Base-by-base conservation (phyloP, 2,329 filamentous ascomycete genomes). In the Ophiocordyceps sinensis region DNA sequence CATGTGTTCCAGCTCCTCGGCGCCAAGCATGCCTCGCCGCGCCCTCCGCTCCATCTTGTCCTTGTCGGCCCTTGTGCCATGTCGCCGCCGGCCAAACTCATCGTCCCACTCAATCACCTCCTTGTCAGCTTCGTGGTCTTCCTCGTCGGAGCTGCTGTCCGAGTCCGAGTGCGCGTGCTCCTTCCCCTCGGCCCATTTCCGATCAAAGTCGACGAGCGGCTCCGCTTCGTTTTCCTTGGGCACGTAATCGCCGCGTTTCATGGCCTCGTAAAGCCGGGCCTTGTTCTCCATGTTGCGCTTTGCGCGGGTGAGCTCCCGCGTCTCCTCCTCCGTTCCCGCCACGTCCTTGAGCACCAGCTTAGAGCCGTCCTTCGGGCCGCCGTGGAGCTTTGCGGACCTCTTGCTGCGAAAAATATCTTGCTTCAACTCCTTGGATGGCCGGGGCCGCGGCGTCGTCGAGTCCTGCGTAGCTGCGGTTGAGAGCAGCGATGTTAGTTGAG, bases 171-270 rank as follows among this genome's bases (percentile, higher is more conserved):
- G 3, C 7, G 12, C 2, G 19, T 21, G 21, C 15, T 29, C 28
- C 6, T 17, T 13, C 11, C 17, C 65, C 55, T 94, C 85, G 0
- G 82, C 86, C 88, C 91, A 96, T 64, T 96, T 98, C 45, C 82
- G 73, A 61, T 96, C 91, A 60, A 98, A 98, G 63, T 98, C 89
- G 3, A 98, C 82, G 23, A 94, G 73, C 21, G 75, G 71, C 50
- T 79, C 75, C 35, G 75, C 66, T 50, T 75, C 67, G 54, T 80
- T 74, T 49, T 83, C 74, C 42, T 72, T 71, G 14, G 73, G 68
- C n/a, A 85, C 67, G 59, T 85, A 79, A 54, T 94, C 81, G n/a
- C 89, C 88, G 29, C 84, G 74, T 61, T 94, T 94, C 77, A 98
- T 81, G 31, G 85, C 83, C 7, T 83, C 79, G 61, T 98, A 98